Conservation (phyloP, 2,329 filamentous ascomycete genomes). For the Chrysoporthe austroafricana region DNA sequence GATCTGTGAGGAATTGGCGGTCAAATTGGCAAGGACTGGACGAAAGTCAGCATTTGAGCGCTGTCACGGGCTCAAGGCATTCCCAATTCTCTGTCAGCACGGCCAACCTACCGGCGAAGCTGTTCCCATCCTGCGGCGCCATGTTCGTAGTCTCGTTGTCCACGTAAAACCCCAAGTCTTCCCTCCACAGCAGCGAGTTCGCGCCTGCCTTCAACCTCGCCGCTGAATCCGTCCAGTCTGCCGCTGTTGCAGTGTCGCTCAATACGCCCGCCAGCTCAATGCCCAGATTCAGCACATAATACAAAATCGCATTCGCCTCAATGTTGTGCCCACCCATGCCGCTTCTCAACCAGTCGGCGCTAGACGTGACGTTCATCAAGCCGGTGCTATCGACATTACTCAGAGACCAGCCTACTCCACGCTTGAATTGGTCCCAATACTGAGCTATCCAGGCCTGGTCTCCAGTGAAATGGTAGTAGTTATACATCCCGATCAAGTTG, state of each 20-base stretch:
- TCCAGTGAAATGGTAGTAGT: constrained; percentile 60
- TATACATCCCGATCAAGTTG: constrained; percentile 61
- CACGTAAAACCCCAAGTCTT: constrained; percentile 29
- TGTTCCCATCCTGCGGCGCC: constrained; percentile 31
- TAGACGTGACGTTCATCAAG: constrained; percentile 53
- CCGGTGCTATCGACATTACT: constrained; percentile 42
- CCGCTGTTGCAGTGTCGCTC: constrained; percentile 36
- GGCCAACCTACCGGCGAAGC: constrained; percentile 24
- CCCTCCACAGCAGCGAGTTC: constrained; percentile 23
- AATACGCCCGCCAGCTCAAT: constrained; percentile 50
- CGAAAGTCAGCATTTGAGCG: neutral
- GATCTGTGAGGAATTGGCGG: constrained; percentile 19
- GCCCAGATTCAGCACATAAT: constrained; percentile 53
- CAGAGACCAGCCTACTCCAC: constrained; percentile 47
- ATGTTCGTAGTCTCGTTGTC: constrained; percentile 30
- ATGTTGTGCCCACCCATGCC: constrained; percentile 55
- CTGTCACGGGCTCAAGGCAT: neutral
- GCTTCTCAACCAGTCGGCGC: constrained; percentile 55
- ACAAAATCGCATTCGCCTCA: constrained; percentile 57
- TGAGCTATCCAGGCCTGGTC: constrained; percentile 51
- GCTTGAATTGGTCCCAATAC: constrained; percentile 53
- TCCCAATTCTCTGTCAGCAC: neutral
- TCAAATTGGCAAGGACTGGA: constrained; percentile 22
- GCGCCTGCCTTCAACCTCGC: constrained; percentile 22
- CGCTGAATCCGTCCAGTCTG: constrained; percentile 15